A percentile compares a stretch with the other conserved stretches of the same genome.
Evolutionary conservation across 129 eudicot genomes (phyloP).

Genomic region (Ambrosia trifida): DNA sequence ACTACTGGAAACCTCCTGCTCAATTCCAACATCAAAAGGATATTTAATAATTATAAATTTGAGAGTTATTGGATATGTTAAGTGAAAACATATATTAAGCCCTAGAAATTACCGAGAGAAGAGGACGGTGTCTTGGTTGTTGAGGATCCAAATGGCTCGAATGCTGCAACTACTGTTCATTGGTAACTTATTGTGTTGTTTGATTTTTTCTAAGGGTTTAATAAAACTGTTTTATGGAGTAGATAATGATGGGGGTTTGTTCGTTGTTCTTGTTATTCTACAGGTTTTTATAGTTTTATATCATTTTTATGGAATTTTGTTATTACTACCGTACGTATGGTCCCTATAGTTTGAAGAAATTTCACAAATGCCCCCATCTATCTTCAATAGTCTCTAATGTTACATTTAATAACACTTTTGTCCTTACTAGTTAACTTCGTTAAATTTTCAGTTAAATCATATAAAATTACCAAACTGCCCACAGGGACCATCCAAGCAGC

Average conservation of each 20-base stretch:
- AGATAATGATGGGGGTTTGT: not conserved
- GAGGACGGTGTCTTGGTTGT: slow-evolving; percentile 58
- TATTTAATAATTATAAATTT: not conserved
- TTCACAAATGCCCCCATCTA: no score
- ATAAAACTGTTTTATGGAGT: no score
- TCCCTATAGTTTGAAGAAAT: no score
- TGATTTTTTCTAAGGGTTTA: not conserved
- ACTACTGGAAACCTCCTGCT: slow-evolving; percentile 91
- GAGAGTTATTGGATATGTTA: slow-evolving; percentile 20
- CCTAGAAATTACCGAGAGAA: slow-evolving; percentile 67
- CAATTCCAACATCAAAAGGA: slow-evolving; percentile 4
- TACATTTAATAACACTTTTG: no score
- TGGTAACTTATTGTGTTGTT: slow-evolving; percentile 5
- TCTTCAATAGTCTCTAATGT: no score
- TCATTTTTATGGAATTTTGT: not conserved
- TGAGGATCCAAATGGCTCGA: slow-evolving; percentile 92
- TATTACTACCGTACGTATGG: no score
- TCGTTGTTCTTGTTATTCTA: not conserved
- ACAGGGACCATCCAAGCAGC: no score
- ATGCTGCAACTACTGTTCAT: slow-evolving; percentile 54
- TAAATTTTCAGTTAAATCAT: no score
- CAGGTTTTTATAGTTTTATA: no score
- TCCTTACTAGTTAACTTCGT: no score
- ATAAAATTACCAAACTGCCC: no score
- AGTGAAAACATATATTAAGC: slow-evolving; percentile 6